Conservation (phyloP, 2,329 filamentous ascomycete genomes). For the Zymoseptoria tritici region DNA sequence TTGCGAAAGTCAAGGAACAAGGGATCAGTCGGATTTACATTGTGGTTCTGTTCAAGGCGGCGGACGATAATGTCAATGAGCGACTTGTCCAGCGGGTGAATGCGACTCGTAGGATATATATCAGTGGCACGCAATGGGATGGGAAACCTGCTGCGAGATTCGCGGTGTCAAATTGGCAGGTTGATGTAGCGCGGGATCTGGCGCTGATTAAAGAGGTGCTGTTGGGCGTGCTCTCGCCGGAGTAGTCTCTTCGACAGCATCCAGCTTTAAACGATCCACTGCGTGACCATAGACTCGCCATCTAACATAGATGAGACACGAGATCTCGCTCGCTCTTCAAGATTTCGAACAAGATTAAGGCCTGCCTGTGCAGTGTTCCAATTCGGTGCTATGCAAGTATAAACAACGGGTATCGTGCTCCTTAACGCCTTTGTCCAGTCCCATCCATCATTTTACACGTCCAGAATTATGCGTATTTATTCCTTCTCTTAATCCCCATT, state of each 20-base stretch:
- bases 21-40: slow-evolving; percentile 53
- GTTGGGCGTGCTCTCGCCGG: slow-evolving; percentile 2
- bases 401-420: neutral
- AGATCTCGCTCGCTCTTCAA: neutral
- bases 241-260: neutral
- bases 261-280: neutral
- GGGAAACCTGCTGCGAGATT: slow-evolving; percentile 69
- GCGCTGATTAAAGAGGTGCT: slow-evolving; percentile 59
- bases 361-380: neutral
- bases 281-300: neutral
- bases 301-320: neutral
- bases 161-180: slow-evolving; percentile 79
- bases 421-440: neutral
- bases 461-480: neutral
- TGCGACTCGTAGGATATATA: slow-evolving; percentile 64
- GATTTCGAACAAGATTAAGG: neutral
- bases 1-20: slow-evolving; percentile 30
- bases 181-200: slow-evolving; percentile 61
- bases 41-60: slow-evolving; percentile 71
- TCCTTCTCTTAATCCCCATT: slow-evolving; percentile 16
- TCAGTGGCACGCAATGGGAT: slow-evolving; percentile 73
- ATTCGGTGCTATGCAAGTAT: neutral
- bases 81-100: slow-evolving; percentile 68
- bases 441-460: too few relatives aligned
- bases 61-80: slow-evolving; percentile 55